Conservation (phyloP, 305 asterid genomes). For the Fraxinus latifolia region DNA sequence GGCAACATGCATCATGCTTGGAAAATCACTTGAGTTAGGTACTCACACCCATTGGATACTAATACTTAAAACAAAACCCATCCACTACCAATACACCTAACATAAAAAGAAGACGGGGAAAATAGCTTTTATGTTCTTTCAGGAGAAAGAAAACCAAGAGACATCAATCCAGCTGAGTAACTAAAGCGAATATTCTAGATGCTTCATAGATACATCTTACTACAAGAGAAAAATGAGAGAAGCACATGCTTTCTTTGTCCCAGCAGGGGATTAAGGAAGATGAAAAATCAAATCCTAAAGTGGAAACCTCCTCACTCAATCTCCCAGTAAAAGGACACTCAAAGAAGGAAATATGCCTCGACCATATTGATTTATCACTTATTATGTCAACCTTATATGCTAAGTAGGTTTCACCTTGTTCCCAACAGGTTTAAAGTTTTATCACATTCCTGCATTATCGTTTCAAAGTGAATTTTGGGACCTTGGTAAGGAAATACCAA, state of each 20-base stretch:
- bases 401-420: neutral
- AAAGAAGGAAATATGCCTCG: neutral
- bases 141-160: neutral
- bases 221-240: neutral
- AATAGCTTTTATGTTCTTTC: neutral
- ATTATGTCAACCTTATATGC: neutral
- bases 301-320: neutral
- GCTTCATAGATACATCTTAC: neutral
- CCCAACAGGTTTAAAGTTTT: neutral
- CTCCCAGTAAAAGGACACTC: neutral
- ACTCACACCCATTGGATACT: neutral
- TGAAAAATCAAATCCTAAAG: neutral
- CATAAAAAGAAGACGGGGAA: neutral
- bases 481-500: neutral
- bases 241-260: neutral
- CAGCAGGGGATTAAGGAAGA: neutral
- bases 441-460: neutral
- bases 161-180: neutral
- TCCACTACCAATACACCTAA: neutral
- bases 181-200: neutral
- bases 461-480: neutral
- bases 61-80: neutral
- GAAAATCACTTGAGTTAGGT: neutral
- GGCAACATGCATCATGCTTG: neutral
- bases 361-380: neutral